These are phyloP conservation scores for Aureobasidium sp. DNA, from an alignment of 2,329 filamentous ascomycete species.

Conservation along the genomic window DNA sequence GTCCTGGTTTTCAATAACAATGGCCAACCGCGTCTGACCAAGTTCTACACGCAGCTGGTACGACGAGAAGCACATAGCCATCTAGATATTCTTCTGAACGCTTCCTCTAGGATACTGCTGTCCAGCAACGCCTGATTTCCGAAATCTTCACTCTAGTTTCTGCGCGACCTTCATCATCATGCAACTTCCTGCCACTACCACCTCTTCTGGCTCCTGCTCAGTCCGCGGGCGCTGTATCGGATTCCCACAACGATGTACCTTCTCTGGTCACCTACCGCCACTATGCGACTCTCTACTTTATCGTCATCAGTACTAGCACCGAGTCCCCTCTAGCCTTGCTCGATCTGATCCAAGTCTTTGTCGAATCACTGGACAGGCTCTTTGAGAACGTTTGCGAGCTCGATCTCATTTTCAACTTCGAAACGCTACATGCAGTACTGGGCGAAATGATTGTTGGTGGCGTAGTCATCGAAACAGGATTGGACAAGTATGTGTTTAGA, in stretches of 20 bases:
- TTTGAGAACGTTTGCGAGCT: constrained; percentile 99
- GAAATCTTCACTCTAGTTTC: constrained; percentile 96
- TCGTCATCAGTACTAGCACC: constrained; percentile 91
- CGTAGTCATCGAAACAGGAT: constrained; percentile 84
- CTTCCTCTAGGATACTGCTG: constrained; percentile 71
- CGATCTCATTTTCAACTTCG: constrained; percentile 97
- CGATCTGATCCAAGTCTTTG: constrained; percentile 95
- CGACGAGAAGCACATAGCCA: constrained; percentile 18
- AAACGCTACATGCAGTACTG: constrained; percentile 84
- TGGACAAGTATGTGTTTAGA: constrained; percentile 51
- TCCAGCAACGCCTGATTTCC: constrained; percentile 91
- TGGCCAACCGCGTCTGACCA: constrained; percentile 87
- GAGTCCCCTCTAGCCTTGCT: constrained; percentile 93
- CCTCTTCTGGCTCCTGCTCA: constrained; percentile 22
- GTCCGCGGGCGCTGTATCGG: constrained; percentile 40
- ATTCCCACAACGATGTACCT: constrained; percentile 76
- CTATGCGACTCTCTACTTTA: constrained; percentile 98
- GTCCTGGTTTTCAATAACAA: constrained; percentile 98
- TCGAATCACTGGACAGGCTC: constrained; percentile 85
- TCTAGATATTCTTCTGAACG: background rate
- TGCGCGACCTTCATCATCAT: constrained; percentile 81
- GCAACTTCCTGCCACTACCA: constrained; percentile 79
- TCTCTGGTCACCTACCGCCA: constrained; percentile 95
- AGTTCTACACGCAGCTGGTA: constrained; percentile 94
- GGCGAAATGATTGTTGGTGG: constrained; percentile 94